phyloP scores from a whole-genome alignment of 1,139 yeast species.

The Pichia sp. region DNA sequence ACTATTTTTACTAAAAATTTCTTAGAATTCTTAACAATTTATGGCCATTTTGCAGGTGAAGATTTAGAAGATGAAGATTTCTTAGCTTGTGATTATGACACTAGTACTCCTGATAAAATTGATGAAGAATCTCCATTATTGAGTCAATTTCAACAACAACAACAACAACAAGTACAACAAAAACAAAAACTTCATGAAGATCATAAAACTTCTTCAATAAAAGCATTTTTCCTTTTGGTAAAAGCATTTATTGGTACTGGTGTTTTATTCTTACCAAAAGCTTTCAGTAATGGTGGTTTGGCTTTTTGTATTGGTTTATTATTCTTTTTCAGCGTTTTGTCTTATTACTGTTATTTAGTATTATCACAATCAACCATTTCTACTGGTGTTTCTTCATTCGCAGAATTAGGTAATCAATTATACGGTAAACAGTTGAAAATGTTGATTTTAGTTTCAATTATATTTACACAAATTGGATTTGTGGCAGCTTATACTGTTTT shows the following conservation, averaged over 20 bases:
- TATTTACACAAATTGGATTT: constrained; percentile 68
- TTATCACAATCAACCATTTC: constrained; percentile 51
- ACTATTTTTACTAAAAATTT: constrained; percentile 60
- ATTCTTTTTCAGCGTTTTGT: constrained; percentile 54
- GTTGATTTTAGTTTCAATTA: constrained; percentile 54
- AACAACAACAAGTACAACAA: constrained; percentile 7
- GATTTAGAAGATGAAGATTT: constrained; percentile 66
- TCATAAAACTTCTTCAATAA: constrained; percentile 54
- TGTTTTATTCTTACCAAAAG: constrained; percentile 66
- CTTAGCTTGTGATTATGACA: constrained; percentile 44
- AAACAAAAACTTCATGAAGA: neutral
- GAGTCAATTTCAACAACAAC: too few relatives aligned
- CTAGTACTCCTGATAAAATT: constrained; percentile 22
- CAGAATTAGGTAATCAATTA: constrained; percentile 61
- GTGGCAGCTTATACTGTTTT: constrained; percentile 72
- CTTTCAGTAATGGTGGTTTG: constrained; percentile 69
- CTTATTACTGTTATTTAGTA: constrained; percentile 65
- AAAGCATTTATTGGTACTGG: constrained; percentile 79
- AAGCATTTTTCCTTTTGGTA: constrained; percentile 61
- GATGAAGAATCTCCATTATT: constrained; percentile 49
- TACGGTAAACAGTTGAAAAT: constrained; percentile 58
- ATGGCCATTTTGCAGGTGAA: constrained; percentile 84
- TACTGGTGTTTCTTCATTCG: constrained; percentile 63
- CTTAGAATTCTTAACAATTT: constrained; percentile 64
- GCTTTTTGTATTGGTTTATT: constrained; percentile 49